Evolutionary conservation across 352 stramenopile genomes (phyloP).

Genomic region (Phytopythium kandeliae): DNA sequence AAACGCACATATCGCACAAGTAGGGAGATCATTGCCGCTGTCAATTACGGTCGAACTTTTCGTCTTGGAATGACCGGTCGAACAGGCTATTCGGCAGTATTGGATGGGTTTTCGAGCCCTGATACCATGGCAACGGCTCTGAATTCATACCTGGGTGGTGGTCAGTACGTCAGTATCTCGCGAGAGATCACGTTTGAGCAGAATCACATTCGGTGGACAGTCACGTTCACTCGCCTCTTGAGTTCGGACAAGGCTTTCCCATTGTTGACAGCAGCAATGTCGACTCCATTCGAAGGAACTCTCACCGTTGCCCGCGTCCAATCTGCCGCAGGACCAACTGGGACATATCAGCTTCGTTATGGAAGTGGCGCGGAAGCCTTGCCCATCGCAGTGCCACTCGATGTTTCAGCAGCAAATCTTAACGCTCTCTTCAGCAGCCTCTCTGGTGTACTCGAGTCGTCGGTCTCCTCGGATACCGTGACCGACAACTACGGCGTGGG

Average conservation of each 20-base stretch:
- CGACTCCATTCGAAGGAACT: constrained; percentile 37
- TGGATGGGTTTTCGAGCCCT: constrained; percentile 54
- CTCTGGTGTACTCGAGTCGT: constrained; percentile 26
- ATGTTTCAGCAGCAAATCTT: constrained; percentile 17
- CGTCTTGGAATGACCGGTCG: constrained; percentile 19
- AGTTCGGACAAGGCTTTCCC: constrained; percentile 26
- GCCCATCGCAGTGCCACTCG: not conserved
- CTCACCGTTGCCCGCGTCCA: constrained; percentile 13
- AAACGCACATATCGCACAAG: constrained; percentile 33
- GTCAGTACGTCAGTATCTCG: constrained; percentile 22
- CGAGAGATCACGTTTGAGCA: constrained; percentile 24
- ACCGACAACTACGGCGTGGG: constrained; percentile 28
- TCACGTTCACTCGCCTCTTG: constrained; percentile 51
- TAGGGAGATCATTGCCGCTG: constrained; percentile 18
- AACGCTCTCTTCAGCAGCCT: constrained; percentile 28
- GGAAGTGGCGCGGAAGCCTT: constrained; percentile 8
- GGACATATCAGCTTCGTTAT: constrained; percentile 40
- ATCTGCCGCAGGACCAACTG: constrained; percentile 19
- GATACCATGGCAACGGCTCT: constrained; percentile 31
- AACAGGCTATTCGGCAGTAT: constrained; percentile 6
- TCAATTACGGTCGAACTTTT: constrained; percentile 41
- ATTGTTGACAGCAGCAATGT: constrained; percentile 19
- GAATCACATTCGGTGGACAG: constrained; percentile 19
- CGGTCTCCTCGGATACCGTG: constrained; percentile 14
- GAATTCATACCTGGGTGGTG: constrained; percentile 26